A percentile compares a stretch with the other conserved stretches of the same genome.
Evolutionary conservation across 331 rosid genomes (phyloP).

Genomic region (Cydonia oblonga): DNA sequence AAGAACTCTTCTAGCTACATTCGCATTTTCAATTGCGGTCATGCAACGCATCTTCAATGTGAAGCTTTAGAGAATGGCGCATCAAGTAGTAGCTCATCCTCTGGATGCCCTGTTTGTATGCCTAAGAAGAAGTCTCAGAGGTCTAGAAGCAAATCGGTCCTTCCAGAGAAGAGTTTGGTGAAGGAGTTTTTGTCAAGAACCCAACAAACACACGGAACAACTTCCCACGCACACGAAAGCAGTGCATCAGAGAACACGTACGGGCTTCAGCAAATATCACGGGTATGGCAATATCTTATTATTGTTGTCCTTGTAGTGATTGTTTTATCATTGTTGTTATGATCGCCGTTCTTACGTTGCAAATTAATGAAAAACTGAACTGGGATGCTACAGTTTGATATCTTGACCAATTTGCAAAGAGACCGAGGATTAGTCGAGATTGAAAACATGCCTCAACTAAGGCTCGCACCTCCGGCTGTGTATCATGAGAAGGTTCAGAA

Average conservation of each 20-base stretch:
- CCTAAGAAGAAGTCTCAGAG: conserved; percentile 55
- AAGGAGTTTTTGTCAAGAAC: conserved; percentile 37
- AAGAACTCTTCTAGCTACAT: conserved; percentile 54
- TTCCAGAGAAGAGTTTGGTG: conserved; percentile 46
- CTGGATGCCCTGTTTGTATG: conserved; percentile 88
- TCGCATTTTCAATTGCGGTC: conserved; percentile 88
- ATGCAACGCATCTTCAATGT: conserved; percentile 80
- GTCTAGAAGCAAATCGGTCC: conserved; percentile 51
- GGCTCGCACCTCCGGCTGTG: conserved; percentile 92
- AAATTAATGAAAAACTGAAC: conserved; percentile 14
- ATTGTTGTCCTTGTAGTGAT: not conserved
- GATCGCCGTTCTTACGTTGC: not conserved
- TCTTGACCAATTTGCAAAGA: conserved; percentile 60
- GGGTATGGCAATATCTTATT: conserved; percentile 39
- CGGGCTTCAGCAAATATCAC: conserved; percentile 61
- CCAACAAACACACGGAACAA: conserved; percentile 42
- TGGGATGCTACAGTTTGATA: conserved; percentile 74
- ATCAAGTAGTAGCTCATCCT: conserved; percentile 33
- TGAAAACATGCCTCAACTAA: conserved; percentile 70
- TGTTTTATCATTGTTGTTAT: not conserved
- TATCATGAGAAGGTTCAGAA: conserved; percentile 84
- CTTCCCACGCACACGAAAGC: conserved; percentile 39
- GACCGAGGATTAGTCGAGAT: conserved; percentile 60
- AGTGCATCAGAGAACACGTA: conserved; percentile 47
- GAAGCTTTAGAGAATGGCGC: conserved; percentile 58